Evolutionary conservation across 768 basidiomycete genomes (phyloP).

Genomic region (Tephrocybe sp.): DNA sequence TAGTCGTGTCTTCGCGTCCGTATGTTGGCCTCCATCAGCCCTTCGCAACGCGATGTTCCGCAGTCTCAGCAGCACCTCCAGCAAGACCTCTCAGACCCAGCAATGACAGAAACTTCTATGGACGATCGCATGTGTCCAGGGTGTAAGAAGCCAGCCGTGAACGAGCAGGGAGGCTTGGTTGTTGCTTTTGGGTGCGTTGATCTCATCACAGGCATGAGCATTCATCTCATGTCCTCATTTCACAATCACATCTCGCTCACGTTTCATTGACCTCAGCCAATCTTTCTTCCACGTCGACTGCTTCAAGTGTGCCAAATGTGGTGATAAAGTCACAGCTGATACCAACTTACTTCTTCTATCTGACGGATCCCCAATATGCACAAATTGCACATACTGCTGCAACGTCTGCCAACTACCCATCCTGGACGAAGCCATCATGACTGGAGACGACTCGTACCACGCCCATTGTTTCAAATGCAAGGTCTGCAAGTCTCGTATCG

Average conservation of each 20-base stretch:
- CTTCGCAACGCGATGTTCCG: constrained; percentile 20
- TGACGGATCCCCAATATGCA: constrained; percentile 96
- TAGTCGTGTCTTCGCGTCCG: constrained; percentile 1
- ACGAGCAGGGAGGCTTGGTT: constrained; percentile 82
- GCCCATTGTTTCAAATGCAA: constrained; percentile 99
- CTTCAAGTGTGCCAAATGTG: constrained; percentile 97
- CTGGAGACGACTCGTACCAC: constrained; percentile 97
- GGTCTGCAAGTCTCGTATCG: constrained; percentile 91
- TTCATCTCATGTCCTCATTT: background rate
- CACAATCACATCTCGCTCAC: constrained; percentile 1
- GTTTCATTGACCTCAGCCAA: constrained; percentile 50
- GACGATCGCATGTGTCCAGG: constrained; percentile 77
- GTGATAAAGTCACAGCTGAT: constrained; percentile 90
- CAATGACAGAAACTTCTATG: constrained; percentile 26
- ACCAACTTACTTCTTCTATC: constrained; percentile 96
- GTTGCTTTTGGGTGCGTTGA: constrained; percentile 90
- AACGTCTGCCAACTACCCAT: constrained; percentile 93
- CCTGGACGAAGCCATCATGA: constrained; percentile 99
- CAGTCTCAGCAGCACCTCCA: constrained; percentile 32
- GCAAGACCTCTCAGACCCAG: constrained; percentile 13
- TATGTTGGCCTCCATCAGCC: constrained; percentile 29
- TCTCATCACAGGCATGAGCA: constrained; percentile 10
- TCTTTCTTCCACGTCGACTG: constrained; percentile 94
- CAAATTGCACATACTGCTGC: constrained; percentile 93
- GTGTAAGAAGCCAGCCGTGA: constrained; percentile 78